phyloP scores from a whole-genome alignment of 2,329 filamentous ascomycete species.

The Pyricularia pennisetigena region DNA sequence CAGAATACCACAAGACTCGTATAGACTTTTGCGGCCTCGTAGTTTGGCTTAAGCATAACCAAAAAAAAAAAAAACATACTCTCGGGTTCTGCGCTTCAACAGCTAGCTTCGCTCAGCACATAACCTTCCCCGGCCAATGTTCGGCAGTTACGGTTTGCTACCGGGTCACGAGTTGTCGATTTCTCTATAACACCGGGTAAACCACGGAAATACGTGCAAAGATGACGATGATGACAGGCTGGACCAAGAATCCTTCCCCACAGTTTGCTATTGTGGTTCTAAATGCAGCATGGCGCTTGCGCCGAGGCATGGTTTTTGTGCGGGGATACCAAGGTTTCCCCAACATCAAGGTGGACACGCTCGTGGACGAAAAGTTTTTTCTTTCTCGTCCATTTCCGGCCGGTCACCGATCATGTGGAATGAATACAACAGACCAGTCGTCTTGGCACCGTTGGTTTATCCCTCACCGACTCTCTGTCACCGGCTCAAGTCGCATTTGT shows the following conservation, averaged over 20 bases:
- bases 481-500: not conserved
- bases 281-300: not conserved
- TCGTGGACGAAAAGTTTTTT: not conserved
- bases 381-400: not conserved
- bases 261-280: not conserved
- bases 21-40: too few relatives aligned
- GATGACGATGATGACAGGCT: not conserved
- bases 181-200: not conserved
- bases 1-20: too few relatives aligned
- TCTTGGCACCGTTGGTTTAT: not conserved
- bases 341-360: not conserved
- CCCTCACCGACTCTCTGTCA: not conserved
- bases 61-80: too few relatives aligned
- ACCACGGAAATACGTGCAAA: not conserved
- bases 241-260: not conserved
- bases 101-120: not conserved
- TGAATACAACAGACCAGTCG: not conserved
- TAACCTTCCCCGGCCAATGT: not conserved
- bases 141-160: not conserved
- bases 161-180: not conserved
- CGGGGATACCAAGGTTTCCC: not conserved
- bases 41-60: too few relatives aligned
- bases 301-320: not conserved
- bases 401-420: not conserved
- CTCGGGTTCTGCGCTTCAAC: not conserved